Conservation (phyloP, 441 rosid species). For the Pelargonium fulgidum region DNA sequence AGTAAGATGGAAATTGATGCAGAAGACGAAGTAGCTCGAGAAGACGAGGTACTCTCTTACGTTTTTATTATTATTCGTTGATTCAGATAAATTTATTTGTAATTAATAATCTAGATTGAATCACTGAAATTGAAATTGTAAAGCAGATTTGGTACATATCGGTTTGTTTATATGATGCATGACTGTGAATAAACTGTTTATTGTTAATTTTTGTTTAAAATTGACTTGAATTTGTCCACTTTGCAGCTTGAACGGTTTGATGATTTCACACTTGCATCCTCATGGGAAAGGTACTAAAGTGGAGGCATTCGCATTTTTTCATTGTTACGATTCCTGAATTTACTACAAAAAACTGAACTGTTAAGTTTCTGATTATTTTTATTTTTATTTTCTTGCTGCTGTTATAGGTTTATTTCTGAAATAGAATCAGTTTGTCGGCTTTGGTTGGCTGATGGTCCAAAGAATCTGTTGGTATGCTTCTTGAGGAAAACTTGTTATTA, state of each 20-base stretch:
- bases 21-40: slow-evolving; percentile 43
- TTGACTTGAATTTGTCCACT: not conserved
- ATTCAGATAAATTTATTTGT: not conserved
- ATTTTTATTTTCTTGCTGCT: slow-evolving; percentile 2
- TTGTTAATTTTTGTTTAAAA: not conserved
- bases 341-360: slow-evolving; percentile 14
- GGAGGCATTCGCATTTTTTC: not conserved
- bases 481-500: slow-evolving; percentile 9
- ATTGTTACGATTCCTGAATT: slow-evolving; percentile 13
- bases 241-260: slow-evolving; percentile 79
- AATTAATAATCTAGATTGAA: too few relatives aligned
- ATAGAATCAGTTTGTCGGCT: slow-evolving; percentile 90
- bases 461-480: slow-evolving; percentile 63
- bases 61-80: not conserved
- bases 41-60: slow-evolving; percentile 44
- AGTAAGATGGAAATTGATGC: slow-evolving; percentile 38
- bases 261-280: slow-evolving; percentile 93
- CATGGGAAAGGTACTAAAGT: slow-evolving; percentile 83
- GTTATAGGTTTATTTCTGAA: slow-evolving; percentile 81
- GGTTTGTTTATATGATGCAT: not conserved
- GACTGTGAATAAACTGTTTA: not conserved
- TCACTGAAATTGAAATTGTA: too few relatives aligned
- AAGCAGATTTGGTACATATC: not conserved
- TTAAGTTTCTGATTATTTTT: not conserved
- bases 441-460: slow-evolving; percentile 90